Conservation (phyloP, 208 protist genomes). For the Endotrypanum monterogeii region DNA sequence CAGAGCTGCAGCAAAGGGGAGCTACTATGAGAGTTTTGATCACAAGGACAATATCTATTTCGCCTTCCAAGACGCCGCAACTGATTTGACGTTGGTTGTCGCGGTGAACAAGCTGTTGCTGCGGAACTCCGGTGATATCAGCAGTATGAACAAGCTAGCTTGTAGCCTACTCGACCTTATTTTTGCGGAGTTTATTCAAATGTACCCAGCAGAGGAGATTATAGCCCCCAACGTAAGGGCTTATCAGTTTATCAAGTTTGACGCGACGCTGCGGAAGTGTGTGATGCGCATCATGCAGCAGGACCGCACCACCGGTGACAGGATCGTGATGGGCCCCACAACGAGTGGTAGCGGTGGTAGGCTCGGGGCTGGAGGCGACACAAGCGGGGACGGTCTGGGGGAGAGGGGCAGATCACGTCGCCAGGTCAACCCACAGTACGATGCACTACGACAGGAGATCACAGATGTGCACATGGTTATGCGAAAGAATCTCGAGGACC, state of each 20-base stretch:
- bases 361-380: conserved; percentile 12
- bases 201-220: conserved; percentile 63
- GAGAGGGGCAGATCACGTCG: conserved; percentile 43
- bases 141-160: conserved; percentile 74
- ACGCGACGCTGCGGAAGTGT: conserved; percentile 78
- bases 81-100: conserved; percentile 84
- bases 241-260: conserved; percentile 92
- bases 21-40: conserved; percentile 92
- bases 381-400: conserved; percentile 19
- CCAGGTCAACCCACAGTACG: conserved; percentile 77
- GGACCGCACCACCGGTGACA: conserved; percentile 54
- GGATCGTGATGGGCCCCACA: conserved; percentile 36
- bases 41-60: conserved; percentile 91
- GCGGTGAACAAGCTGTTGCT: conserved; percentile 90
- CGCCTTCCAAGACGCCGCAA: conserved; percentile 87
- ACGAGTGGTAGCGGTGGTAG: conserved; percentile 7
- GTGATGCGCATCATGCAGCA: conserved; percentile 70
- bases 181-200: conserved; percentile 78
- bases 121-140: conserved; percentile 76
- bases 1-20: conserved; percentile 50
- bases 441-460: conserved; percentile 78
- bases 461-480: conserved; percentile 92
- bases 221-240: conserved; percentile 52
- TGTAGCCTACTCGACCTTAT: conserved; percentile 82
- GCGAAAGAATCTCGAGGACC: conserved; percentile 89